Evolutionary conservation across 192 early-diverging fungal species (phyloP), one percentile per base, ranked within the genome.

Genomic region (Podila epigama): DNA sequence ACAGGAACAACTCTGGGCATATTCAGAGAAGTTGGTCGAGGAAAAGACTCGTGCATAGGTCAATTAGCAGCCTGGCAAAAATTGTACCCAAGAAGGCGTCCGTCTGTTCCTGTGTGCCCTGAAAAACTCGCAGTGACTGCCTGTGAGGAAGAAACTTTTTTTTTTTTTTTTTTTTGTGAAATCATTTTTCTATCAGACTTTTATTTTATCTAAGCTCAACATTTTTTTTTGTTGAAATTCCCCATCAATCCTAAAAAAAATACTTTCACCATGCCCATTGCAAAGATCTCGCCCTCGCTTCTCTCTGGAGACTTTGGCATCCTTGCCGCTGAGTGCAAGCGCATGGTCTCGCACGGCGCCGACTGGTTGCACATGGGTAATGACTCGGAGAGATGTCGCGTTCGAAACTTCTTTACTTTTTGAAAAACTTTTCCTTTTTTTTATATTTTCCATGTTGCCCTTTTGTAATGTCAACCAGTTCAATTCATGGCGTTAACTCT

Each of bases 251-350:
- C 44, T 42, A 18, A 48, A 0, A 20, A 18, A 8, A 48, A 48
- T 48, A 22, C 25, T 15, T 3, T 27, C 12, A 79, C 58, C 48
- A 92, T 93, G 91, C 89, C 89, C 57, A 70, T 70, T 27, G 89
- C 93, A 53, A 96, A 92, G 64, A 98, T 96, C 77, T 89, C 93
- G 13, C 97, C 97, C 31, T 97, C 96, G 7, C 83, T 98, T 80
- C 90, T 97, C 27, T 93, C 94, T 28, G 84, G 89, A 70, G 96
- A 98, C 84, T 97, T 97, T 87, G 91, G 94, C 57, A 79, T 83
- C 34, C 88, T 98, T 13, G 92, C 93, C 5, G 83, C 79, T 32
- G 96, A 98, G 80, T 90, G 90, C 73, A 85, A 94, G 82, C 87
- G 92, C 63, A 96, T 98, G 95, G 70, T 92, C 29, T 85, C 83